phyloP scores from a whole-genome alignment of 163 green algal genomes.

The Smithsoniella earleae region DNA sequence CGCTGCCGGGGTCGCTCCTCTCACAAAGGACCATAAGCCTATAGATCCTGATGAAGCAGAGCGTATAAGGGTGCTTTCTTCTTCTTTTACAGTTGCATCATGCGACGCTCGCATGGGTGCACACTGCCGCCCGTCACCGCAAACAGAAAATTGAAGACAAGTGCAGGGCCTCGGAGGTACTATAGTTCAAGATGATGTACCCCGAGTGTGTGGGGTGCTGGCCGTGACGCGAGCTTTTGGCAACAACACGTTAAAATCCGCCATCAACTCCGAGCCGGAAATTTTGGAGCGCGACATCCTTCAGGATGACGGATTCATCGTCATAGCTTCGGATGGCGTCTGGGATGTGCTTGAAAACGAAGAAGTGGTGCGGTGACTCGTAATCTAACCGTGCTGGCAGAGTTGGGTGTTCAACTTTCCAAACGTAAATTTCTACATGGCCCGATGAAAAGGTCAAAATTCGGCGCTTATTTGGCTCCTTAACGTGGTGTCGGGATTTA shows the following conservation, averaged over 20 bases:
- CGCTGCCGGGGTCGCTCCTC: neutral
- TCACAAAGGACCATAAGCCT: conserved; percentile 26
- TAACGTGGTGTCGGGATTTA: too few species aligned
- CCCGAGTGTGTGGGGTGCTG: conserved; percentile 24
- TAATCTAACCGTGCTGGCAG: too few species aligned
- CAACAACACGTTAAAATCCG: conserved; percentile 27
- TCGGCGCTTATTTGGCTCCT: neutral
- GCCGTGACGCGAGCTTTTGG: conserved; percentile 24
- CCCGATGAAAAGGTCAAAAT: too few species aligned
- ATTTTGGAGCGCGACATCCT: neutral
- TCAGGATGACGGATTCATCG: neutral
- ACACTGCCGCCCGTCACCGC: neutral
- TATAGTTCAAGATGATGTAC: conserved; percentile 22
- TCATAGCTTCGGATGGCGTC: conserved; percentile 24
- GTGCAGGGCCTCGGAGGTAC: neutral
- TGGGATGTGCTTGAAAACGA: conserved; percentile 21
- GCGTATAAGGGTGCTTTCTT: conserved; percentile 8
- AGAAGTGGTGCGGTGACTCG: conserved; percentile 30
- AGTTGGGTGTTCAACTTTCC: too few species aligned
- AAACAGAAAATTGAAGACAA: neutral
- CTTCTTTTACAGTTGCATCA: neutral
- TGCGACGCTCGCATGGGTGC: neutral
- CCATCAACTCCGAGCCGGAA: conserved; percentile 22
- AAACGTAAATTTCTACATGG: too few species aligned
- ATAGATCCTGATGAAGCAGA: conserved; percentile 10